Evolutionary conservation across 768 basidiomycete species (phyloP).

Genomic region (Royoungia palumana): DNA sequence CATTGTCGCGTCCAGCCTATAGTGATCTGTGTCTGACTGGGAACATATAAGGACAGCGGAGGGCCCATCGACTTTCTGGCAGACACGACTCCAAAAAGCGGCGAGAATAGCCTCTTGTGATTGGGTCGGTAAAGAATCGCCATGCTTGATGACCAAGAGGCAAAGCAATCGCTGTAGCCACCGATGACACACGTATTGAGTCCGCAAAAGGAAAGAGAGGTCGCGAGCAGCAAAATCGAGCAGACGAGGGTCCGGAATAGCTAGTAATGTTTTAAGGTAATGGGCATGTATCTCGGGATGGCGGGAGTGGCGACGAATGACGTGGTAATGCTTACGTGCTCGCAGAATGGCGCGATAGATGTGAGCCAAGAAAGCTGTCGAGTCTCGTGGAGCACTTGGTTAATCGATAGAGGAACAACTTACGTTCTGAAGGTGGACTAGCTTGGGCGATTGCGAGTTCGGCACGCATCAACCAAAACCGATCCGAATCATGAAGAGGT

Average conservation of each 20-base stretch:
- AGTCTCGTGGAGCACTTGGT: conserved; percentile 5
- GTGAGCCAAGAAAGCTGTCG: conserved; percentile 12
- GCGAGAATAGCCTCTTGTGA: conserved; percentile 36
- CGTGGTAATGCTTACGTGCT: conserved; percentile 41
- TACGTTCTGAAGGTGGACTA: conserved; percentile 10
- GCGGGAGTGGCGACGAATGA: conserved; percentile 36
- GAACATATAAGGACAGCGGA: background rate
- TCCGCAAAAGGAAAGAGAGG: conserved; percentile 35
- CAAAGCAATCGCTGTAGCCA: conserved; percentile 42
- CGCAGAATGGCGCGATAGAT: conserved; percentile 20
- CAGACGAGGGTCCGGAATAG: conserved; percentile 24
- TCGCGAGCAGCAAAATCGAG: conserved; percentile 32
- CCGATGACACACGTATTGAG: conserved; percentile 32
- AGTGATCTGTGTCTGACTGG: background rate
- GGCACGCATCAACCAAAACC: conserved; percentile 61
- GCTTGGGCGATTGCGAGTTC: conserved; percentile 32
- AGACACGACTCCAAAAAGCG: conserved; percentile 35
- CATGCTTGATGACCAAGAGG: conserved; percentile 33
- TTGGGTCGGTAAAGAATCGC: conserved; percentile 20
- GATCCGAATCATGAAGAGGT: conserved; percentile 41
- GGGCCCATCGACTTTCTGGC: background rate
- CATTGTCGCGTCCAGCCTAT: conserved; percentile 5
- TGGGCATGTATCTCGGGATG: conserved; percentile 45
- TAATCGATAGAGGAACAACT: conserved; percentile 1
- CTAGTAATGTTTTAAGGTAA: conserved; percentile 43